Base-by-base conservation (phyloP, 2,329 filamentous ascomycete species). In the Moelleriella libera region DNA sequence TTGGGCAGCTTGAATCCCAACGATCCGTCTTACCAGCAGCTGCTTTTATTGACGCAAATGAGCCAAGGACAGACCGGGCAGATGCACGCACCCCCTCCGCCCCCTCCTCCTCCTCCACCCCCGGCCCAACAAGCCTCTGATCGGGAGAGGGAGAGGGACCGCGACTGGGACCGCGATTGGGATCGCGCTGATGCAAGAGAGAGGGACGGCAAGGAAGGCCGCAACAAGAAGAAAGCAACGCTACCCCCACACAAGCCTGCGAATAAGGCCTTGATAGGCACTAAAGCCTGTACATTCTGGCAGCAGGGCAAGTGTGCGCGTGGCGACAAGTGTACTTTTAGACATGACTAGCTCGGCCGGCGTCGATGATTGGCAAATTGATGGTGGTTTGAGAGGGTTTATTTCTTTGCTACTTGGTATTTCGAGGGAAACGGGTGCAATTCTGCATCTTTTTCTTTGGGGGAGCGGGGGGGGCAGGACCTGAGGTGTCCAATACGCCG, bases 281-380 rank as follows among this genome's bases (percentile, higher is more conserved):
- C 81, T 42, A 80, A 83, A 57, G 72, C 81, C 5, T 87, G 83
- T 61, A 74, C 74, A 21, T 88, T 85, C 61, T 87, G 72, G 70
- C 72, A 76, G 49, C 76, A 83, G 58, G 83, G 83, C 11, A 81
- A 80, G 58, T 87, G 83, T 63, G 78, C 76, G 6, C 82, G 85
- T 59, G 83, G 83, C 28, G 80, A 83, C 37, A 79, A 80, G 56
- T 87, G 83, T 66, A 86, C 83, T 2, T 88, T 83, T 61, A 73
- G 82, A 48, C 83, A 88, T 58, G 80, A 85, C 45, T 67, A 48
- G 47, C 30, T 41, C 11, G 12, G 42, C 21, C 30, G 21, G 30
- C 40, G 11, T 11, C 14, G 9, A 7, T 21, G 10, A 2, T 14
- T 14, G 10, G 40, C 10, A 7, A 41, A 41, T 7, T 7, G 40